phyloP scores from a whole-genome alignment of 139 green algal genomes.

The Coccomyxa sp. region DNA sequence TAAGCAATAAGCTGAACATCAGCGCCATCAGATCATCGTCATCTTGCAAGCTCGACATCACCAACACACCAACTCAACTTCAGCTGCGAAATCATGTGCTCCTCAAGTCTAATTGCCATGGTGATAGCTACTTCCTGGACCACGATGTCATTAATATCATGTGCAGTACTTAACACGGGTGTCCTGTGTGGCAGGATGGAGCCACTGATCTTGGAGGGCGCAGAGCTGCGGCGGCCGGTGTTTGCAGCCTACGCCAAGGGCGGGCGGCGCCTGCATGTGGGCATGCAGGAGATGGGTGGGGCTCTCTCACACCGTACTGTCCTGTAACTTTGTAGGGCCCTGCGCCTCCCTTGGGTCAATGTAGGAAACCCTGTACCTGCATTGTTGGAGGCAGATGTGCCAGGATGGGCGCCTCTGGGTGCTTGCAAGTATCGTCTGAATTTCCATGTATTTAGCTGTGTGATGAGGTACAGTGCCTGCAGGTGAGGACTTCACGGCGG shows the following conservation, averaged over 20 bases:
- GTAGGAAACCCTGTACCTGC: neutral
- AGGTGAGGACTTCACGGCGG: conserved; percentile 35
- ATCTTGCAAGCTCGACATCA: too few species aligned
- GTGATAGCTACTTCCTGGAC: too few species aligned
- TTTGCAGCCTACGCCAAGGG: conserved; percentile 36
- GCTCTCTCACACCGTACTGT: neutral
- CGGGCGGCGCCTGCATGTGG: conserved; percentile 53
- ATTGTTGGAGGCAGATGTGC: neutral
- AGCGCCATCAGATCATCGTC: too few species aligned
- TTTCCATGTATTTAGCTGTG: too few species aligned
- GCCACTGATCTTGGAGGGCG: conserved; percentile 38
- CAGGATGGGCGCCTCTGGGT: too few species aligned
- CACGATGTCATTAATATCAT: too few species aligned
- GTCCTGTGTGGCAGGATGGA: conserved; percentile 47
- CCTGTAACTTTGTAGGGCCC: neutral
- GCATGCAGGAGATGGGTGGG: conserved; percentile 28
- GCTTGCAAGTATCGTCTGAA: too few species aligned
- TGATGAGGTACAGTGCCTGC: neutral
- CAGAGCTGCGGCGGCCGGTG: conserved; percentile 26
- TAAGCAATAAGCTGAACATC: too few species aligned
- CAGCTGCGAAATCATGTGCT: too few species aligned
- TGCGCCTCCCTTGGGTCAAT: neutral
- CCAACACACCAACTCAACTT: too few species aligned
- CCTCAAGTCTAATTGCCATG: too few species aligned
- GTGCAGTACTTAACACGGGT: too few species aligned